These are phyloP conservation scores for Fusarium sp. DNA, from an alignment of 2,329 filamentous ascomycete species.

Conservation along the genomic window DNA sequence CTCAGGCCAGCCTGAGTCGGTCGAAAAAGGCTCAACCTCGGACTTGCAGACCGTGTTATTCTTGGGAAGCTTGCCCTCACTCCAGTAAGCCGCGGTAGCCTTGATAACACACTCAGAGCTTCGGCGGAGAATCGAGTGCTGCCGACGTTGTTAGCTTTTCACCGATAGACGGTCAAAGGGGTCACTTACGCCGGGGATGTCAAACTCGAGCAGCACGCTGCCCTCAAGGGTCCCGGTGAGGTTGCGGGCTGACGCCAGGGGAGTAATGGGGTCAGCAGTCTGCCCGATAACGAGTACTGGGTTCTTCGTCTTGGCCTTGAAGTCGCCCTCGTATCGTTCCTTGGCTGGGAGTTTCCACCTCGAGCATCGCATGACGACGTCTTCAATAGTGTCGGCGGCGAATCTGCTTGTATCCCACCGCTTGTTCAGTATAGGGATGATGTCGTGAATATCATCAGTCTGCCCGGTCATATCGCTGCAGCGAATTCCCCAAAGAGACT, in stretches of 20 bases:
- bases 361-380: slow-evolving; percentile 46
- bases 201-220: slow-evolving; percentile 52
- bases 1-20: background rate
- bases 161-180: too few species aligned
- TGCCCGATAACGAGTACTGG: slow-evolving; percentile 54
- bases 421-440: slow-evolving; percentile 39
- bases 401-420: slow-evolving; percentile 44
- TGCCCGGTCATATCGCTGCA: slow-evolving; percentile 50
- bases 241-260: slow-evolving; percentile 52
- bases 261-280: slow-evolving; percentile 53
- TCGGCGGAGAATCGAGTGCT: background rate
- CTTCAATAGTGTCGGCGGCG: slow-evolving; percentile 37
- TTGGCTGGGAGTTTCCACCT: slow-evolving; percentile 54
- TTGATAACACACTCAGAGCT: background rate
- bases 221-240: slow-evolving; percentile 51
- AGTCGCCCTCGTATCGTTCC: slow-evolving; percentile 50
- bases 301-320: slow-evolving; percentile 48
- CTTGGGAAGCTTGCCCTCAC: background rate
- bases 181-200: slow-evolving; percentile 52
- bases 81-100: background rate
- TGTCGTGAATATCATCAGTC: slow-evolving; percentile 42
- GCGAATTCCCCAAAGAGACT: slow-evolving; percentile 40
- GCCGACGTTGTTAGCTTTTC: background rate
- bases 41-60: background rate
- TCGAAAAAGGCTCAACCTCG: background rate